Evolutionary conservation across 345 rosid species (phyloP).

Genomic region (Zanthoxylum bungeanum): DNA sequence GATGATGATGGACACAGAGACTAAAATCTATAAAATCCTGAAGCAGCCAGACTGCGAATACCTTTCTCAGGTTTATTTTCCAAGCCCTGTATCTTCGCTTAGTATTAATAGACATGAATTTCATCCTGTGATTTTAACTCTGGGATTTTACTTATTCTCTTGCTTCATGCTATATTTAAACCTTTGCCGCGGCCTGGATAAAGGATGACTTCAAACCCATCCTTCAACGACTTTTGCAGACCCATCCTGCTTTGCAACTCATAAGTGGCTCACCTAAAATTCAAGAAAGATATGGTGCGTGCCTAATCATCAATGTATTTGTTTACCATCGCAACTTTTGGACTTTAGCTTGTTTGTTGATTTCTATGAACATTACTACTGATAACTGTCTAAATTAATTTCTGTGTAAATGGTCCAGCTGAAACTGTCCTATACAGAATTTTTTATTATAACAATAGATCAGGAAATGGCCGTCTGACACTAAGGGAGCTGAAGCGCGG

Average conservation of each 20-base stretch:
- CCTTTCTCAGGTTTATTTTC: slow-evolving; percentile 65
- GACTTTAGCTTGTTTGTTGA: neutral
- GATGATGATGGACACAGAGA: slow-evolving; percentile 63
- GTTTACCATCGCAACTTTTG: neutral
- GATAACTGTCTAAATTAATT: slow-evolving; percentile 15
- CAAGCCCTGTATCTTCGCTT: neutral
- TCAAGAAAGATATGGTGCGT: slow-evolving; percentile 90
- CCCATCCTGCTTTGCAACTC: slow-evolving; percentile 90
- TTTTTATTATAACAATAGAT: slow-evolving; percentile 82
- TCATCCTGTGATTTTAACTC: no score
- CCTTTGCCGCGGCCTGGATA: slow-evolving; percentile 17
- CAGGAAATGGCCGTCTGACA: slow-evolving; percentile 79
- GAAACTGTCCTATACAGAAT: slow-evolving; percentile 97
- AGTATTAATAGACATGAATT: neutral
- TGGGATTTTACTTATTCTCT: neutral
- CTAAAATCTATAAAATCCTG: slow-evolving; percentile 61
- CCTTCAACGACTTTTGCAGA: slow-evolving; percentile 68
- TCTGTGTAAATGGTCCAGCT: slow-evolving; percentile 52
- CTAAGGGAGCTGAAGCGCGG: slow-evolving; percentile 93
- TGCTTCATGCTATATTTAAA: slow-evolving; percentile 3
- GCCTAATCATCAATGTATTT: slow-evolving; percentile 4
- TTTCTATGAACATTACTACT: neutral
- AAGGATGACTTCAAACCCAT: slow-evolving; percentile 90
- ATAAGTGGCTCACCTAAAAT: slow-evolving; percentile 73
- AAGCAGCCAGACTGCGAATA: slow-evolving; percentile 63